phyloP scores from a whole-genome alignment of 2,329 filamentous ascomycete species.

The Trichocomaceae sp. region DNA sequence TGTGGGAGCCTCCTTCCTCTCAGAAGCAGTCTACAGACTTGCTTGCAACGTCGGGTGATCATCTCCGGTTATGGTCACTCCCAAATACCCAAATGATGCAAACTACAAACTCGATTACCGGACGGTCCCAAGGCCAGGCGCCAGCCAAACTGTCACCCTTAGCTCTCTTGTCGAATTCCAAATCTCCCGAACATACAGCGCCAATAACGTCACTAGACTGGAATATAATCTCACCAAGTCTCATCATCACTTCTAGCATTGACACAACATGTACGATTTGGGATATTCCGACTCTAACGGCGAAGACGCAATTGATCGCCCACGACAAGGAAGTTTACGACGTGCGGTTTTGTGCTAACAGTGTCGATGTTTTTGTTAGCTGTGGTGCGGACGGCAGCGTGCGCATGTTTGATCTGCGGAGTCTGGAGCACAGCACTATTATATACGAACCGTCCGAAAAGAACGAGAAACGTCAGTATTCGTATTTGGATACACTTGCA shows the following conservation, averaged over 20 bases:
- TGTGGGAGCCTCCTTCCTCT: slow-evolving; percentile 93
- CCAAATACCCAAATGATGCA: slow-evolving; percentile 56
- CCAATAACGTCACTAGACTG: slow-evolving; percentile 94
- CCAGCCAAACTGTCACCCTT: slow-evolving; percentile 83
- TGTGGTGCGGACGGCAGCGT: slow-evolving; percentile 97
- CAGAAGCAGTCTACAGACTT: slow-evolving; percentile 94
- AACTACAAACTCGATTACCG: slow-evolving; percentile 60
- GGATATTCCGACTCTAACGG: slow-evolving; percentile 96
- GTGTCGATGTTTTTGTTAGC: slow-evolving; percentile 96
- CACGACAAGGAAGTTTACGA: slow-evolving; percentile 99
- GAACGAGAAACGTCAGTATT: slow-evolving; percentile 55
- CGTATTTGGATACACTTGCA: not conserved
- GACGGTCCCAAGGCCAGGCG: slow-evolving; percentile 56
- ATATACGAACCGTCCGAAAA: slow-evolving; percentile 97
- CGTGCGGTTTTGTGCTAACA: slow-evolving; percentile 94
- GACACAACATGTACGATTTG: slow-evolving; percentile 99
- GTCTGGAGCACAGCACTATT: slow-evolving; percentile 95
- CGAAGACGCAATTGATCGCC: slow-evolving; percentile 95
- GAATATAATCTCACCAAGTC: slow-evolving; percentile 93
- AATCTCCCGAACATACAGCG: slow-evolving; percentile 95
- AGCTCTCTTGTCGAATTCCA: slow-evolving; percentile 91
- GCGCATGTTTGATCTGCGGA: slow-evolving; percentile 95
- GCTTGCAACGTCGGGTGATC: slow-evolving; percentile 89
- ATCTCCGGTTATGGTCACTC: slow-evolving; percentile 87
- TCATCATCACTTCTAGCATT: slow-evolving; percentile 98